Evolutionary conservation across 257 asterid genomes (phyloP).

Genomic region (Catharanthus roseus): DNA sequence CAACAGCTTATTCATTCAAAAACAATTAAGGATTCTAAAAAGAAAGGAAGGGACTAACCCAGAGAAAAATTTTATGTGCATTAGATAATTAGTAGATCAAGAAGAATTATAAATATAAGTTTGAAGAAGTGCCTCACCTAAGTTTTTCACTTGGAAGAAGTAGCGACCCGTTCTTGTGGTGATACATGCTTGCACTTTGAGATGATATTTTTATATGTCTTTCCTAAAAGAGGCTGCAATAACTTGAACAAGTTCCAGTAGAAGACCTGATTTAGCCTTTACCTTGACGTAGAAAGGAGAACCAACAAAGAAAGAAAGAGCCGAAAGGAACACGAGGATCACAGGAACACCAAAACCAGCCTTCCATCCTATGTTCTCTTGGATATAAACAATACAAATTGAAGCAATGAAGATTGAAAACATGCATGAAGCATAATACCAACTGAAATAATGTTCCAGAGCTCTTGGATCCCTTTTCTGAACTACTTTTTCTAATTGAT

Average conservation of each 20-base stretch:
- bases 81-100: too few species aligned
- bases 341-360: slow-evolving; percentile 30
- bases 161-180: slow-evolving; percentile 31
- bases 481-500: slow-evolving; percentile 37
- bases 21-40: too few species aligned
- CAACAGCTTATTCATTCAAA: too few species aligned
- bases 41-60: too few species aligned
- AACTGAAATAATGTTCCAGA: slow-evolving; percentile 44
- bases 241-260: slow-evolving; percentile 45
- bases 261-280: slow-evolving; percentile 39
- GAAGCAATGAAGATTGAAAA: slow-evolving; percentile 38
- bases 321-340: slow-evolving; percentile 32
- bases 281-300: slow-evolving; percentile 43
- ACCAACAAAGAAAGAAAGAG: slow-evolving; percentile 30
- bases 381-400: slow-evolving; percentile 58
- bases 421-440: slow-evolving; percentile 49
- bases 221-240: slow-evolving; percentile 46
- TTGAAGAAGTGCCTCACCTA: slow-evolving; percentile 27
- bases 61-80: too few species aligned
- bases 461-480: slow-evolving; percentile 11
- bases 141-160: slow-evolving; percentile 39
- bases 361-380: slow-evolving; percentile 60
- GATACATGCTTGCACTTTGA: slow-evolving; percentile 19
- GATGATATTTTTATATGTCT: slow-evolving; percentile 25
- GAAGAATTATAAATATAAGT: too few species aligned